A percentile compares a stretch with the other conserved stretches of the same genome.
These are phyloP conservation scores for Mortierella sp. DNA, from an alignment of 371 early-diverging fungal genomes.

Conservation along the genomic window DNA sequence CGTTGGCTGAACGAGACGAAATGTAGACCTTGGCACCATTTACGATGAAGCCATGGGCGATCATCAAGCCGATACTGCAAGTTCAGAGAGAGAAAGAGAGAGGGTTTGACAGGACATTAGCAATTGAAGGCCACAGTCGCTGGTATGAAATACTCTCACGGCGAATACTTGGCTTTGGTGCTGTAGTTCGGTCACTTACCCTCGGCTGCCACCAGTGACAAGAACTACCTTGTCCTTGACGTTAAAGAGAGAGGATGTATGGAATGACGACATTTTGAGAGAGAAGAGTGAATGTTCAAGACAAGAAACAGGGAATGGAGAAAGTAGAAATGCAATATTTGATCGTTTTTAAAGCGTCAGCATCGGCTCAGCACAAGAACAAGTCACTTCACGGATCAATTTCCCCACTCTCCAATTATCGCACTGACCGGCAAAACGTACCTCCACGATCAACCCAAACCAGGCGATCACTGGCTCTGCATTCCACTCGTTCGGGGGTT, in stretches of 20 bases:
- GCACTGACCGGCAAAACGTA: not conserved
- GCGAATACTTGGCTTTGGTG: not conserved
- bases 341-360: not conserved
- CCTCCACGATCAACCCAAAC: not conserved
- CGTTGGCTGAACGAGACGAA: conserved; percentile 72
- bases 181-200: conserved; percentile 48
- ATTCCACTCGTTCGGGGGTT: too few species aligned
- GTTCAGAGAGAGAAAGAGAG: not conserved
- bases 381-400: not conserved
- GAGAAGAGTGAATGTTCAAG: not conserved
- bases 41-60: conserved; percentile 78
- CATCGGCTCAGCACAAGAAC: not conserved
- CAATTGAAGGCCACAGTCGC: not conserved
- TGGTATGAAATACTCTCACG: too few species aligned
- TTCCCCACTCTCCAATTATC: not conserved
- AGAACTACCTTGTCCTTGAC: conserved; percentile 92
- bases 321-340: not conserved
- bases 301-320: not conserved
- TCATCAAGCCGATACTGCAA: conserved; percentile 75
- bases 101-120: not conserved
- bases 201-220: conserved; percentile 91
- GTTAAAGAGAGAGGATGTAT: conserved; percentile 68
- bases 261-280: conserved; percentile 48
- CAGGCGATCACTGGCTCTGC: not conserved
- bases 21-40: conserved; percentile 86